Evolutionary conservation across 2,329 filamentous ascomycete species (phyloP), one percentile per base, ranked within the genome.

Genomic region (Grosmannia huntii): DNA sequence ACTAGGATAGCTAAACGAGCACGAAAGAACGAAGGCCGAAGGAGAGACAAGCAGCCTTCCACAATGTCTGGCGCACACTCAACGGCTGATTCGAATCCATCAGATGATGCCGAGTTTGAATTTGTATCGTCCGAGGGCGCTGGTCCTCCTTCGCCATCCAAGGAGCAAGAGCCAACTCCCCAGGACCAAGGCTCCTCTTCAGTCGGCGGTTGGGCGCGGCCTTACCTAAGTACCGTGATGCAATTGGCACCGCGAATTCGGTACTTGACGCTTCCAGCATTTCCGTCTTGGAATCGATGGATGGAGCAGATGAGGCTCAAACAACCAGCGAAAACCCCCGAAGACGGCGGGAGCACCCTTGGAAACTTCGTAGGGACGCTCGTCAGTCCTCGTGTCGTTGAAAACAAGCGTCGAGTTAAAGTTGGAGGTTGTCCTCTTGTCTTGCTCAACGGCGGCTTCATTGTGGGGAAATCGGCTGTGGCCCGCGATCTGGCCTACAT

Each of bases 401-500:
- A 21, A 5, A 9, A 31, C 16, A 31, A 12, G 9, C 33, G 14
- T 23, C 25, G 10, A 19, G 3, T 7, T 3, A 25, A 23, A 5
- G 48, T 31, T 19, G 4, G 23, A 16, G 41, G 27, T 19, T 19
- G 23, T 4, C 55, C 57, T 3, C n/a, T 62, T 21, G 31, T 62
- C 27, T 51, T 62, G 16, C 55, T 63, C 48, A 57, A 44, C 31
- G 62, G 62, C 12, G 36, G 33, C 33, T 41, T 57, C 2, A 25
- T 51, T 11, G 36, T 58, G 6, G 61, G 61, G 10, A 62, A 62
- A 46, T 57, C 59, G 23, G 46, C 58, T 11, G 44, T 62, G 5
- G 61, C 55, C 3, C 44, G 38, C 2, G 36, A 53, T 31, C 49
- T 61, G 50, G 56, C 53, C 21, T n/a, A n/a, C 11, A 14, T 59